Base-by-base conservation (phyloP, 345 rosid genomes). In the Punica granatum region DNA sequence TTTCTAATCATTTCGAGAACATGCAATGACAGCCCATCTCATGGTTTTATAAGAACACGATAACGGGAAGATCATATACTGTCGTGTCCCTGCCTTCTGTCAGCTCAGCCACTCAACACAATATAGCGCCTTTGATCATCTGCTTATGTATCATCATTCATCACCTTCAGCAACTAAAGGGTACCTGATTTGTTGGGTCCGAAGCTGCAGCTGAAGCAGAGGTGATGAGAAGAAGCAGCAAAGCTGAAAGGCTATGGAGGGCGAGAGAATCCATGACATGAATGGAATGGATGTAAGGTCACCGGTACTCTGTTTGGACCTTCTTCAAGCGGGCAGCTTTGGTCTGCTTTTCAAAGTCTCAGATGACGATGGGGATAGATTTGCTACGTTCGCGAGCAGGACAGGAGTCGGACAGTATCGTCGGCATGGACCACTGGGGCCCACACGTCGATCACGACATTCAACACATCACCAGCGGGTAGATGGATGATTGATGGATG, bases 201-300 rank as follows among this genome's bases (percentile, higher is more conserved):
- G 43, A 62, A 34, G 44, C 67, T 32, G 72, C 63, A 26, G 65
- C 56, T 15, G 65, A 18, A n/a, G 61, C 67, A 28, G 61, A 69
- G 48, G 31, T 1, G 43, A 63, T 34, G 0, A 25, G 23, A 48
- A 66, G 31, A 44, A 66, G 58, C 9, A 66, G 65, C 18, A 70
- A 39, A 46, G 30, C 25, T 14, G 34, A 51, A n/a, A 30, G n/a
- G 49, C 62, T 34, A 21, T 49, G 28, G 73, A 63, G 41, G 19
- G 31, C 11, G 48, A 13, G 62, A 19, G 67, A 70, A 14, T 18
- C 73, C 73, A 70, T 70, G 58, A 42, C 73, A 70, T 70, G 58
- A 42, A 60, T 61, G 34, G 16, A 56, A n/a, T n/a, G n/a, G n/a
- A n/a, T n/a, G n/a, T n/a, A n/a, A n/a, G n/a, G n/a, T n/a, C n/a